A percentile compares a stretch with the other conserved stretches of the same genome.
Conservation (phyloP, 208 protist genomes). For the Trichomonas tenax region DNA sequence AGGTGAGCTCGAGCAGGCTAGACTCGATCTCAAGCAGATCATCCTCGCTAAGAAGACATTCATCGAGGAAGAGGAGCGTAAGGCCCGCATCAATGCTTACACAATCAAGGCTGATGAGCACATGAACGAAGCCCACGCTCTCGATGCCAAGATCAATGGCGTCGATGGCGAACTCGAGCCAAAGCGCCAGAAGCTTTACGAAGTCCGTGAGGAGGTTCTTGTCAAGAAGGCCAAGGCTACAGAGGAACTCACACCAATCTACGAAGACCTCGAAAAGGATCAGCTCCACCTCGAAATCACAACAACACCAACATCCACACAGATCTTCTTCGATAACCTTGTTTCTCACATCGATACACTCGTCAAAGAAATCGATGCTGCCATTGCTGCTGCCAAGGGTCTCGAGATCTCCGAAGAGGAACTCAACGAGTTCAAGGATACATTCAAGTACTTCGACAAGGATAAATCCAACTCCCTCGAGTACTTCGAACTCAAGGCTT, state of each 20-base stretch:
- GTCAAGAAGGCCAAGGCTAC: not conserved
- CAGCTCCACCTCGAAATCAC: not conserved
- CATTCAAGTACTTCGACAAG: not conserved
- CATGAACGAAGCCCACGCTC: not conserved
- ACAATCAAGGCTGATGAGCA: not conserved
- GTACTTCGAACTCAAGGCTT: not conserved
- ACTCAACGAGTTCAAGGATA: not conserved
- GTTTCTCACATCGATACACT: not conserved
- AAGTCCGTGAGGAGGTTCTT: not conserved
- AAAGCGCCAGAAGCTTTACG: not conserved
- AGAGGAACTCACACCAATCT: not conserved
- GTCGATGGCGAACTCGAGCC: not conserved
- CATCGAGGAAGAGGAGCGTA: not conserved
- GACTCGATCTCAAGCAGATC: not conserved
- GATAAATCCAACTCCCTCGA: not conserved
- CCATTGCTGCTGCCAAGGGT: not conserved
- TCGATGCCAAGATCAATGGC: not conserved
- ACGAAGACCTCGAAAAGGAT: not conserved
- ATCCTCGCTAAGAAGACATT: not conserved
- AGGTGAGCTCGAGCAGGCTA: not conserved
- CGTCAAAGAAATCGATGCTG: not conserved
- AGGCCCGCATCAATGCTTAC: not conserved
- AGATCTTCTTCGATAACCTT: not conserved
- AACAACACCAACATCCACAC: not conserved
- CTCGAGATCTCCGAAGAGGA: slow-evolving; percentile 13